Conservation (phyloP, 2,329 filamentous ascomycete species). For the Fusarium fujikuroi region DNA sequence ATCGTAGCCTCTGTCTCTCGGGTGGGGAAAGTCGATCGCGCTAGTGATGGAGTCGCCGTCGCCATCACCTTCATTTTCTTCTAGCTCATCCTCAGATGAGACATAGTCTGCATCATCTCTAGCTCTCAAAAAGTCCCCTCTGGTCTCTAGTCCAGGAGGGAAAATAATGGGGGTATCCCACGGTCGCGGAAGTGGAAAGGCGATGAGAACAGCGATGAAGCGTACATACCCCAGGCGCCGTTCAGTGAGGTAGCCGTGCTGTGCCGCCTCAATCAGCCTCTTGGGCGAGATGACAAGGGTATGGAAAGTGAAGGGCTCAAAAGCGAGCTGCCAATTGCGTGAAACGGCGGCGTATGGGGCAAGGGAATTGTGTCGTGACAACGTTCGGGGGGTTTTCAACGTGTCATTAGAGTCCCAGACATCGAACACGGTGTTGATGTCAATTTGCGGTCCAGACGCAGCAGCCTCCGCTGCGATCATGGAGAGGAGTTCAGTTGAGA, state of each 20-base stretch:
- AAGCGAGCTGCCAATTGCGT: slow-evolving; percentile 12
- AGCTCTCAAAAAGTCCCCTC: background rate
- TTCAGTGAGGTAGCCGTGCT: background rate
- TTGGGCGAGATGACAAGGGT: slow-evolving; percentile 1
- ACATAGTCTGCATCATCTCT: background rate
- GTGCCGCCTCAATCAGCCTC: background rate
- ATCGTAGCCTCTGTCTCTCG: slow-evolving; percentile 7
- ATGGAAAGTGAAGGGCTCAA: slow-evolving; percentile 7
- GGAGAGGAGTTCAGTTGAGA: slow-evolving; percentile 6
- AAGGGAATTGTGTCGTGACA: background rate
- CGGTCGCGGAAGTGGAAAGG: slow-evolving; percentile 8
- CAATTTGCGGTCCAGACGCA: background rate
- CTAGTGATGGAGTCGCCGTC: background rate
- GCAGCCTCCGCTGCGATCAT: background rate
- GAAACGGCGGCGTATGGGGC: slow-evolving; percentile 2
- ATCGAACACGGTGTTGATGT: background rate
- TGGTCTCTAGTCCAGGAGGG: background rate
- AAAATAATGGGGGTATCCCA: slow-evolving; percentile 8
- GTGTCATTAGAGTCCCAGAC: slow-evolving; percentile 6
- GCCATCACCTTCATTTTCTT: background rate
- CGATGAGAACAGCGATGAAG: slow-evolving; percentile 1
- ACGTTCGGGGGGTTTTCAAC: background rate
- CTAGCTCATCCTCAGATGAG: background rate
- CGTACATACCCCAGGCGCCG: slow-evolving; percentile 1
- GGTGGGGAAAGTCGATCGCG: background rate